phyloP scores from a whole-genome alignment of 176 grass and related monocot genomes.

The Triticum dicoccoides region DNA sequence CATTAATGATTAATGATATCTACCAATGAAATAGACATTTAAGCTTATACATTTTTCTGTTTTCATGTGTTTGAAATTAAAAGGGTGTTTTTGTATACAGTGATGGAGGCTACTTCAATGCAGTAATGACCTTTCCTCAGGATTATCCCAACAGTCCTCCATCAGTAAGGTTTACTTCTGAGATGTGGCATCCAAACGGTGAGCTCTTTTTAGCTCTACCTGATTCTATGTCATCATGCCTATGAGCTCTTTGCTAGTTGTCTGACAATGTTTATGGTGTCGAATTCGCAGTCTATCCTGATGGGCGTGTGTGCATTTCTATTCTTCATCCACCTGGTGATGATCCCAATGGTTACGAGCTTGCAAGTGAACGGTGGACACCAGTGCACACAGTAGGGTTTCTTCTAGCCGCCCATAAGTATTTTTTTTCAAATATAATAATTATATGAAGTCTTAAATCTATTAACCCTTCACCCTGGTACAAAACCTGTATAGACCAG shows the following conservation, averaged over 20 bases:
- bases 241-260: neutral
- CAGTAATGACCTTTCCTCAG: conserved; percentile 79
- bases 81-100: conserved; percentile 38
- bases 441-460: neutral
- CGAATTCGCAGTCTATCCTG: conserved; percentile 66
- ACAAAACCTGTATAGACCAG: neutral
- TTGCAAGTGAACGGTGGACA: conserved; percentile 89
- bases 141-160: conserved; percentile 96
- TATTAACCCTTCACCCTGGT: neutral
- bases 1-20: neutral
- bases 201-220: neutral
- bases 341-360: conserved; percentile 93
- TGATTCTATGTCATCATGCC: neutral
- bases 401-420: conserved; percentile 1
- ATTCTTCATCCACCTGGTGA: conserved; percentile 96
- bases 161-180: conserved; percentile 87
- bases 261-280: conserved; percentile 17
- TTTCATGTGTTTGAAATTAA: conserved; percentile 11
- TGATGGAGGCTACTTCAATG: conserved; percentile 91
- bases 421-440: neutral
- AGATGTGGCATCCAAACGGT: conserved; percentile 99
- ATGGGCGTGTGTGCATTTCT: conserved; percentile 91
- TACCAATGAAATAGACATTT: neutral
- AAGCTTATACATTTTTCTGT: conserved; percentile 1
- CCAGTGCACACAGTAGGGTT: conserved; percentile 78